Conservation (phyloP, 257 asterid species). For the Solanum appendiculatum region DNA sequence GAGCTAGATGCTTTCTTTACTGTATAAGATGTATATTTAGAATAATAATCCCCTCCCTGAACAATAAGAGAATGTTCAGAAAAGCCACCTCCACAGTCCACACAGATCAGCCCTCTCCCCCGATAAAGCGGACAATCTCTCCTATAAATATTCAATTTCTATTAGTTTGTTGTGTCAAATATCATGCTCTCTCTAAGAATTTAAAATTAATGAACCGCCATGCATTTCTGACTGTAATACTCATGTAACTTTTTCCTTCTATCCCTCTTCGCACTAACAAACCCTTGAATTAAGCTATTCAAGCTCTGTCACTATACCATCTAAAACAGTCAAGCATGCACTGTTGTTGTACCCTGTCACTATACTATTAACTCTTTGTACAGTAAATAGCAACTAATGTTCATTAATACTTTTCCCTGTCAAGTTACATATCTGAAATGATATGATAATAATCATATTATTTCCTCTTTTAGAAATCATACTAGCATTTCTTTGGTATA, state of each 20-base stretch:
- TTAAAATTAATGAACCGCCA: background rate
- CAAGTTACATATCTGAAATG: too few species aligned
- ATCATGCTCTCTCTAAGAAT: background rate
- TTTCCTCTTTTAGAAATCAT: background rate
- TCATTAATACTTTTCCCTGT: background rate
- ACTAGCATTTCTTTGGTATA: background rate
- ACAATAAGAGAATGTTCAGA: background rate
- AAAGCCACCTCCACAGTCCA: background rate
- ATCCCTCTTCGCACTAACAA: background rate
- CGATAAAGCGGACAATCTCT: background rate
- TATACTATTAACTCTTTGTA: background rate
- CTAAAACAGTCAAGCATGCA: background rate
- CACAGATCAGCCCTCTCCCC: background rate
- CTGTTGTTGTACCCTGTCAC: too few species aligned
- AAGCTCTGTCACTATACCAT: background rate
- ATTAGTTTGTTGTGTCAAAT: background rate
- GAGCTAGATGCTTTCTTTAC: background rate
- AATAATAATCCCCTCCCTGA: too few species aligned
- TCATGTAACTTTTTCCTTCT: background rate
- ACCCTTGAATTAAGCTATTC: background rate
- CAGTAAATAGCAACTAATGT: background rate
- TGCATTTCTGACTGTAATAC: background rate
- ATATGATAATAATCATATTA: background rate
- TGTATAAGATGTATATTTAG: too few species aligned
- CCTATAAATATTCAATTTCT: background rate